A percentile compares a stretch with the other conserved stretches of the same genome.
phyloP scores from a whole-genome alignment of 1,284 basidiomycete species.

The Apiotrichum gamsii region DNA sequence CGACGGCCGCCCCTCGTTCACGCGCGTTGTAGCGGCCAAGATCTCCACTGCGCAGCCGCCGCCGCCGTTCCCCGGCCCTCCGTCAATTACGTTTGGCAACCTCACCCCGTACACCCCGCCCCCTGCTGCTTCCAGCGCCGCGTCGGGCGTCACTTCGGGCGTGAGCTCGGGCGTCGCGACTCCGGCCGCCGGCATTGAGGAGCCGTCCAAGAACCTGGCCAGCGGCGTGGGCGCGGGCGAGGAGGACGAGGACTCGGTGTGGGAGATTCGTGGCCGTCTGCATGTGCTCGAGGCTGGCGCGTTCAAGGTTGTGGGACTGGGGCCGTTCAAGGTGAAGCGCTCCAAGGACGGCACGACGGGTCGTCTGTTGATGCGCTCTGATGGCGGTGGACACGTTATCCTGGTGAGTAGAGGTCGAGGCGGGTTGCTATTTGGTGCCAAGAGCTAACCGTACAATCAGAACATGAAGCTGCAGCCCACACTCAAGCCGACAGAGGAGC shows the following conservation, averaged over 20 bases:
- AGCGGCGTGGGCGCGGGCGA: conserved; percentile 50
- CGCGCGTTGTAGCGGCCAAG: conserved; percentile 27
- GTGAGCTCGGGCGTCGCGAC: not conserved
- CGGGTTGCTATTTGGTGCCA: too few relatives aligned
- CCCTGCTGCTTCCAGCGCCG: not conserved
- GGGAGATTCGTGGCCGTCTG: conserved; percentile 59
- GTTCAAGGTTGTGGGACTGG: conserved; percentile 39
- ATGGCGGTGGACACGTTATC: conserved; percentile 37
- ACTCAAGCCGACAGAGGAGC: conserved; percentile 27
- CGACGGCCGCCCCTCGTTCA: conserved; percentile 11
- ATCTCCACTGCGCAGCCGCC: conserved; percentile 6
- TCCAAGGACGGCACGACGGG: conserved; percentile 30
- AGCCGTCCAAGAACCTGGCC: conserved; percentile 33
- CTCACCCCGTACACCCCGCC: too few relatives aligned
- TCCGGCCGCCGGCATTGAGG: conserved; percentile 16
- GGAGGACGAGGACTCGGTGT: conserved; percentile 67
- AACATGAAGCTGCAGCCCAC: conserved; percentile 32
- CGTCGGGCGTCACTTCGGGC: conserved; percentile 21
- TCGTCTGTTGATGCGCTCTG: conserved; percentile 41
- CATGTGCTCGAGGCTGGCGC: conserved; percentile 54
- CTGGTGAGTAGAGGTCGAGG: conserved; percentile 42
- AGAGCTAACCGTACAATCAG: too few relatives aligned
- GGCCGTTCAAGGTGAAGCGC: conserved; percentile 39
- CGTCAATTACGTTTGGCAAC: conserved; percentile 14
- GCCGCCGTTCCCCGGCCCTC: conserved; percentile 12